Evolutionary conservation across 2,329 filamentous ascomycete species (phyloP).

Genomic region (Talaromyces sp.): DNA sequence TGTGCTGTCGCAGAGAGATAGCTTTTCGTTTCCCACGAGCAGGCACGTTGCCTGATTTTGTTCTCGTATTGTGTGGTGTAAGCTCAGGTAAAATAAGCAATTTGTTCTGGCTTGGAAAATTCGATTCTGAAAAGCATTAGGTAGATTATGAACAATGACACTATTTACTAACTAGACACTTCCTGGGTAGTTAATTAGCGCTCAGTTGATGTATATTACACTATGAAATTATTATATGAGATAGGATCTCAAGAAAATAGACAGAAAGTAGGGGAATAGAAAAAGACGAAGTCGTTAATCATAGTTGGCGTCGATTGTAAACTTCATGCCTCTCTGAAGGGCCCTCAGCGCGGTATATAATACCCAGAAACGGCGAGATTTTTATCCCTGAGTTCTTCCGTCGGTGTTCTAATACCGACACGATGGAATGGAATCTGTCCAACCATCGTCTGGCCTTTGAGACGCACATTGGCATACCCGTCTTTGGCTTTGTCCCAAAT

Average conservation of each 20-base stretch:
- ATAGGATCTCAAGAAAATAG: too few relatives aligned
- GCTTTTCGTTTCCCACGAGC: constrained; percentile 11
- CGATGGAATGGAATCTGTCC: constrained; percentile 57
- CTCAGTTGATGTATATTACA: background rate
- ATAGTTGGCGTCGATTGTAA: background rate
- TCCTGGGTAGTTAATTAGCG: background rate
- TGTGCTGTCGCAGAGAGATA: constrained; percentile 11
- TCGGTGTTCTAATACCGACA: constrained; percentile 51
- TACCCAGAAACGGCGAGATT: constrained; percentile 33
- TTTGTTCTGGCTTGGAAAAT: background rate
- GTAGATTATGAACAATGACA: background rate
- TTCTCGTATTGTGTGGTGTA: background rate
- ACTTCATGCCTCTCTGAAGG: background rate
- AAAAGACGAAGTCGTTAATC: background rate
- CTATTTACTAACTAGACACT: too few relatives aligned
- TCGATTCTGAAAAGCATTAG: background rate
- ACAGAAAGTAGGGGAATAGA: background rate
- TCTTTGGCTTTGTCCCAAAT: constrained; percentile 44
- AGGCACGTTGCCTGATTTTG: constrained; percentile 3
- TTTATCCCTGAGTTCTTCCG: constrained; percentile 44
- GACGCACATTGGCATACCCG: constrained; percentile 46
- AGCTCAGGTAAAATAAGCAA: background rate
- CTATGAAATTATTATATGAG: background rate
- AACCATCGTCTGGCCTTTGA: constrained; percentile 50
- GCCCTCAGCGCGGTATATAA: constrained; percentile 25